phyloP scores from a whole-genome alignment of 2,329 filamentous ascomycete genomes.

The Alternaria viburni region DNA sequence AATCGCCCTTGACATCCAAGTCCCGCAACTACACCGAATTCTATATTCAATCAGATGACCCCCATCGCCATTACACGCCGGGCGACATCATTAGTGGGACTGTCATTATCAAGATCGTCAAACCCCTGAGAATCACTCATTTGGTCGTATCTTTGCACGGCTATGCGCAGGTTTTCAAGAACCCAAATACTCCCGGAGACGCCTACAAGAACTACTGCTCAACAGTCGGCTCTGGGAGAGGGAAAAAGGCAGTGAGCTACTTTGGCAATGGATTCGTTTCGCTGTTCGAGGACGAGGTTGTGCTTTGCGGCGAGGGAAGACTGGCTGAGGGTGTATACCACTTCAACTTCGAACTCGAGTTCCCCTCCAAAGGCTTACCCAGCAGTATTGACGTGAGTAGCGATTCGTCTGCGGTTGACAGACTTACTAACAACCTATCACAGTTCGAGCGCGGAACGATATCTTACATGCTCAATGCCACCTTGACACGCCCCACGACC shows the following conservation, averaged over 20 bases:
- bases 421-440: slow-evolving; percentile 23
- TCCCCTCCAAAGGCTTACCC: slow-evolving; percentile 73
- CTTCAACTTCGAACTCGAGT: slow-evolving; percentile 77
- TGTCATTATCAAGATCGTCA: slow-evolving; percentile 74
- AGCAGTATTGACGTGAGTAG: slow-evolving; percentile 89
- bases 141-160: slow-evolving; percentile 79
- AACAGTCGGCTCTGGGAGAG: slow-evolving; percentile 61
- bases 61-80: slow-evolving; percentile 76
- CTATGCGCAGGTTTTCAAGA: slow-evolving; percentile 79
- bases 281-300: slow-evolving; percentile 81
- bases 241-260: slow-evolving; percentile 61
- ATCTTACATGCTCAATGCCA: slow-evolving; percentile 88
- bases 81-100: slow-evolving; percentile 77
- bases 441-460: slow-evolving; percentile 96
- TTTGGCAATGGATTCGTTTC: slow-evolving; percentile 80
- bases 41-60: slow-evolving; percentile 77
- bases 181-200: slow-evolving; percentile 66
- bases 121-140: slow-evolving; percentile 79
- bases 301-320: slow-evolving; percentile 78
- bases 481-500: slow-evolving; percentile 84
- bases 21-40: slow-evolving; percentile 77
- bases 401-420: slow-evolving; percentile 7
- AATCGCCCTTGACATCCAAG: slow-evolving; percentile 61
- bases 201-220: slow-evolving; percentile 55
- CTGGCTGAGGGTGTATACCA: slow-evolving; percentile 77